These are phyloP conservation scores for Begonia peltatifolia DNA, from an alignment of 306 rosid species.

Conservation along the genomic window DNA sequence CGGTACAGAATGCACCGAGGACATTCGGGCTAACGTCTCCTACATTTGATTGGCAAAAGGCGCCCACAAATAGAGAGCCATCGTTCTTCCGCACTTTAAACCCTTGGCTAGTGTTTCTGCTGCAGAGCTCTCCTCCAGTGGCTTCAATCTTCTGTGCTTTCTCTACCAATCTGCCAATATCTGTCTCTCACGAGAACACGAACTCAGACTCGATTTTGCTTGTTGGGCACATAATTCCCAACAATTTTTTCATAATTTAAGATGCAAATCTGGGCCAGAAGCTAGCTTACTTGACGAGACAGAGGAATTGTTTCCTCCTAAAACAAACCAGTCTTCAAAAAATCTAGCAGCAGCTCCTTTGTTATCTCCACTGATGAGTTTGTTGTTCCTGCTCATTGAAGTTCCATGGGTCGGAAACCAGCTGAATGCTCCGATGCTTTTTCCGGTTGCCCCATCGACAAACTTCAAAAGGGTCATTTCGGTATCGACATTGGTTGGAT, in stretches of 20 bases:
- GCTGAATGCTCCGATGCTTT: conserved; percentile 49
- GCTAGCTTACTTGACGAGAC: no score
- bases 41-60: conserved; percentile 85
- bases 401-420: conserved; percentile 83
- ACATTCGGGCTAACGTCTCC: conserved; percentile 90
- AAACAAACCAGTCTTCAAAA: conserved; percentile 60
- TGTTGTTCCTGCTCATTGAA: conserved; percentile 74
- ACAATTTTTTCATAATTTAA: no score
- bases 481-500: conserved; percentile 40
- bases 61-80: conserved; percentile 60
- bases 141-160: background rate
- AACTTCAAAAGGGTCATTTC: conserved; percentile 61
- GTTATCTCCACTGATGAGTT: conserved; percentile 73
- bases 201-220: background rate
- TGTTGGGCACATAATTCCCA: no score
- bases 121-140: no score
- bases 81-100: conserved; percentile 60
- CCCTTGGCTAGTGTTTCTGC: conserved; percentile 22
- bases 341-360: conserved; percentile 76
- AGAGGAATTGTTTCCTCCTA: no score
- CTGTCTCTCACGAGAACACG: conserved; percentile 12
- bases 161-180: conserved; percentile 17
- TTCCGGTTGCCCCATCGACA: conserved; percentile 33
- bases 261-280: no score
- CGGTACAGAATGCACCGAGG: conserved; percentile 65